Base-by-base conservation (phyloP, 164 flowering plant genomes). In the Vitis cinerea region DNA sequence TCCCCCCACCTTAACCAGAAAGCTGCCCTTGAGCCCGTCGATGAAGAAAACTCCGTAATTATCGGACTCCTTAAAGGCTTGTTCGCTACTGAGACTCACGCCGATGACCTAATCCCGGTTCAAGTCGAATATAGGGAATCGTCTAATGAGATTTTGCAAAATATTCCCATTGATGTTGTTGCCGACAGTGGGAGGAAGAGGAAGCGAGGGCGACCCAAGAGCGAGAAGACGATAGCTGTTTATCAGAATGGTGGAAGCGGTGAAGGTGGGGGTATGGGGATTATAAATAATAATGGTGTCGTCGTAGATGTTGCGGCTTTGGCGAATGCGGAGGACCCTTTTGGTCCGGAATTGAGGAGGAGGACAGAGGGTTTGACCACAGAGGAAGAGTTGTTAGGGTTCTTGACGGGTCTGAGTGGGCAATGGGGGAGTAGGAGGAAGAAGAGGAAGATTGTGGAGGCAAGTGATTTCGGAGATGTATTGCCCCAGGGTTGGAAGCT, bases 401-500 rank as follows among this genome's bases (percentile, higher is more conserved):
- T 83, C 71, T 17, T 93, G 79, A 72, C 29, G 14, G 80, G 81
- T 15, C 76, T 91, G 78, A 71, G 71, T 8, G 98, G 97, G 50
- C 70, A 73, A 50, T 91, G 96, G 98, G 90, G 79, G 52, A 88
- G 88, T 72, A 71, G 79, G 72, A 85, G 93, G 79, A 83, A 75
- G 87, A 94, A 87, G 85, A 90, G 83, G 84, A 90, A 75, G 86
- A 71, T 90, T 69, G 94, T 92, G 14, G 89, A 87, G 64, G 97
- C 97, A 0, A 67, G 79, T 37, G 79, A 69, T 31, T 85, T 90
- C 61, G 91, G 96, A 14, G 78, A 85, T 49, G 66, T 16, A 3
- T 73, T 94, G 72, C 98, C 96, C 0, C 68, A 44, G 17, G 96
- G 97, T 31, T 94, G 96, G 97, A 91, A 82, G 85, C 80, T 94